Evolutionary conservation across 73 alveolate species (phyloP), one percentile per base, ranked within the genome.

Genomic region (Paramecium sexaurelia): DNA sequence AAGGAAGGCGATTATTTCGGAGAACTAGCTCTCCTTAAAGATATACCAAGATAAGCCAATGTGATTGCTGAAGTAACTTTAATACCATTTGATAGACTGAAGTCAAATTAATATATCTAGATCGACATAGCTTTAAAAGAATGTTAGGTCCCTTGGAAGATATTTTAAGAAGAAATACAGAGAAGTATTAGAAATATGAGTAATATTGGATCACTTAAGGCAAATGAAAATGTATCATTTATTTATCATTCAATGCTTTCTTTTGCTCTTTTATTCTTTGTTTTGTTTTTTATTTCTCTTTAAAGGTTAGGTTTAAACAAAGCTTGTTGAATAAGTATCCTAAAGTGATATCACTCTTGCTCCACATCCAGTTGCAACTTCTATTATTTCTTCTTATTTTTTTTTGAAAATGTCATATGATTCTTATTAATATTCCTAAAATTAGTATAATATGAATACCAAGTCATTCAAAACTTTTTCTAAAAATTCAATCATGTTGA

Each of bases 21-120:
- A 41, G 99, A 97, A 94, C 87, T 98, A 43, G 99, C 99, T 33
- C 92, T 97, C 15, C 87, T 97, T 19, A 96, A 96, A 87, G 96
- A 96, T 66, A 98, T 96, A 73, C 99, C 99, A 7, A 94, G 99
- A 93, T 96, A 98, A 26, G 99, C 99, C 19, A 97, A 96, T 92
- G 92, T 97, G 41, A 82, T 97, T 41, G 99, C 99, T 33, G 87
- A 87, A 35, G 94, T 88, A 88, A 39, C 10, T 55, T 69, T 93
- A 95, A 82, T 86, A 92, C 73, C 85, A 95, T 11, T 75, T 93
- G 1, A 7, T 78, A 82, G 94, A 95, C 91, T 27, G 95, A 92
- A 40, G 92, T 75, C 37, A 90, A 55, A 85, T 94, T 86, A 88
- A 92, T 75, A 41, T 88, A 45, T 40, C 27, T 96, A 40, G 98